phyloP scores from a whole-genome alignment of 495 filamentous ascomycete genomes.

The Penicillium bialowiezense region DNA sequence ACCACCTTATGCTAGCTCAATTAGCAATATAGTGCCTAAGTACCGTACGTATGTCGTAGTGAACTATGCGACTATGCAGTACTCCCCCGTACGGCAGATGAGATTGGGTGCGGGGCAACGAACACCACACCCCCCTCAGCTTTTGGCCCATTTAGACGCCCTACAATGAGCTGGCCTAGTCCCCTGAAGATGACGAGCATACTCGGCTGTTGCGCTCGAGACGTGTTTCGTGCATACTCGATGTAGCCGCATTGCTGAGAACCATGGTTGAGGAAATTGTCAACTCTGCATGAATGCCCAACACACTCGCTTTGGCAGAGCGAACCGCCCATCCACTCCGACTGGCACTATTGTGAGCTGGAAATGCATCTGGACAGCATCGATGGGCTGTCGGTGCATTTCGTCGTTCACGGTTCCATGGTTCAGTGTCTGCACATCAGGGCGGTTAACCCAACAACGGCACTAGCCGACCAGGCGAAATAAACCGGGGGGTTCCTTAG shows the following conservation, averaged over 20 bases:
- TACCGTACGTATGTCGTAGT: slow-evolving; percentile 1
- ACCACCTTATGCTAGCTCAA: not conserved
- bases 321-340: slow-evolving; percentile 4
- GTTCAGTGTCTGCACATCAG: slow-evolving; percentile 5
- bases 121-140: not conserved
- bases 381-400: not conserved
- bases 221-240: slow-evolving; percentile 6
- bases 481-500: not conserved
- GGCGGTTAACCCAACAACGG: not conserved
- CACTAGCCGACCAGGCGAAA: slow-evolving; percentile 1
- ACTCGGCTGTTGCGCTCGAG: slow-evolving; percentile 5
- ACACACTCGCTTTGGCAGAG: slow-evolving; percentile 6
- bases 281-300: slow-evolving; percentile 21
- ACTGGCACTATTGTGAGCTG: not conserved
- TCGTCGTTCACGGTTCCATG: not conserved
- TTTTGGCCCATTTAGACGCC: not conserved
- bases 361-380: not conserved
- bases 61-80: slow-evolving; percentile 2
- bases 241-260: slow-evolving; percentile 21
- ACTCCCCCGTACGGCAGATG: not conserved
- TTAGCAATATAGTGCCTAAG: slow-evolving; percentile 1
- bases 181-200: slow-evolving; percentile 1
- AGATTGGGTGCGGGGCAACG: slow-evolving; percentile 7
- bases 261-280: slow-evolving; percentile 20
- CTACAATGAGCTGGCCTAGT: slow-evolving; percentile 6